Percentiles rank a stretch among this genome's conserved stretches.
phyloP scores from a whole-genome alignment of 306 rosid genomes.

The Quercus dentata region DNA sequence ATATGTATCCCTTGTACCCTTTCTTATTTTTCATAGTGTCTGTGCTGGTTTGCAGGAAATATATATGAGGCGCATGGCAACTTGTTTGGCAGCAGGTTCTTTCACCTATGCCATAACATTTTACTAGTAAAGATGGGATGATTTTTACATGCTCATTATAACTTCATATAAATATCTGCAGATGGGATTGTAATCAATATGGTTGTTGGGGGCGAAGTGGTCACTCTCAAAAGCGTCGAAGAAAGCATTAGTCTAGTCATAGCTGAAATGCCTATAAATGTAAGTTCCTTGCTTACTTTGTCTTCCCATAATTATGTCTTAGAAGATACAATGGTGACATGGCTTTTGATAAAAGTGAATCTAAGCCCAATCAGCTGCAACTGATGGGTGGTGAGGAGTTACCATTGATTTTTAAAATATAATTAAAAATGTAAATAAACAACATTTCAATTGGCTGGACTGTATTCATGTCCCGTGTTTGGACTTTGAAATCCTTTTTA shows the following conservation, averaged over 20 bases:
- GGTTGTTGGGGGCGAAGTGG: conserved; percentile 96
- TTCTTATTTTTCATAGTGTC: conserved; percentile 9
- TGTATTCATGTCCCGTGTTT: neutral
- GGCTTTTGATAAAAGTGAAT: neutral
- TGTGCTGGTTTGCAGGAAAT: conserved; percentile 59
- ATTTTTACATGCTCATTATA: conserved; percentile 20
- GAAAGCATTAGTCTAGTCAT: conserved; percentile 72
- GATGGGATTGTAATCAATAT: conserved; percentile 91
- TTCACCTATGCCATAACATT: conserved; percentile 27
- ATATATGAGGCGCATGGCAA: conserved; percentile 65
- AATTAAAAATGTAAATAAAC: neutral
- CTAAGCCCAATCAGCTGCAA: neutral
- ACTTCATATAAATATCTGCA: conserved; percentile 36
- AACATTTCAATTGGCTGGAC: neutral
- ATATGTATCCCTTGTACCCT: conserved; percentile 1
- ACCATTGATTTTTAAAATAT: neutral
- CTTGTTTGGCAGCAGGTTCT: conserved; percentile 86
- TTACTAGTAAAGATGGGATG: conserved; percentile 18
- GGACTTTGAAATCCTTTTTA: neutral
- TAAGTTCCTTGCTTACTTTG: conserved; percentile 35
- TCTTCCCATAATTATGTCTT: neutral
- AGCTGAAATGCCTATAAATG: conserved; percentile 94
- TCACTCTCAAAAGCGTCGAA: conserved; percentile 68
- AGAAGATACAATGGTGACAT: neutral
- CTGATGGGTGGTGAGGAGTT: neutral